Conservation (phyloP, 1,139 yeast genomes). For the Candida tunisiensis region DNA sequence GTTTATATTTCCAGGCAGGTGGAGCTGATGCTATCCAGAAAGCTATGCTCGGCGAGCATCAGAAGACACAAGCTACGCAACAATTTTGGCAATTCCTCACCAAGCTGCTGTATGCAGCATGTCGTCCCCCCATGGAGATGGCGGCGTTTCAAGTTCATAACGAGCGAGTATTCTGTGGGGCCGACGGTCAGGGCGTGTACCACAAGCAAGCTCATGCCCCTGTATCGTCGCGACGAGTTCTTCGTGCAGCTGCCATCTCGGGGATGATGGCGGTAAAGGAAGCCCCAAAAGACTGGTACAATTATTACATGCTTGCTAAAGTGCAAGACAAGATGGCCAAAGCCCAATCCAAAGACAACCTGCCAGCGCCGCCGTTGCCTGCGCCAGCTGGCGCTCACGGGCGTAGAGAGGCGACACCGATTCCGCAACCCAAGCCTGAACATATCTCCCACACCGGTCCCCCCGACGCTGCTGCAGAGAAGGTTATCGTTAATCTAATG, state of each 20-base stretch:
- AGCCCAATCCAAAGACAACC: too few relatives aligned
- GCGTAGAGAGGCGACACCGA: too few relatives aligned
- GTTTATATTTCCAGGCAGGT: constrained; percentile 21
- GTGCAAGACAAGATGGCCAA: constrained; percentile 30
- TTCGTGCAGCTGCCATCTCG: constrained; percentile 11
- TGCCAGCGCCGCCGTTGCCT: too few relatives aligned
- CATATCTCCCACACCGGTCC: too few relatives aligned
- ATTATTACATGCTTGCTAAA: constrained; percentile 42
- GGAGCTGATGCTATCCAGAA: background rate
- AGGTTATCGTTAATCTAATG: constrained; percentile 9
- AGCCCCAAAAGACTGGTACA: constrained; percentile 42
- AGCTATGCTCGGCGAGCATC: constrained; percentile 2
- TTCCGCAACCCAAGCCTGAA: too few relatives aligned
- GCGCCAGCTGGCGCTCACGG: too few relatives aligned
- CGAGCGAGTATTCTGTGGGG: too few relatives aligned
- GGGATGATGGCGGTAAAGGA: constrained; percentile 14
- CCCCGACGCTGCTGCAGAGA: background rate
- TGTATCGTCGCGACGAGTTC: constrained; percentile 8
- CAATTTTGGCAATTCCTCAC: constrained; percentile 42
- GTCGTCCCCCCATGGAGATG: constrained; percentile 42
- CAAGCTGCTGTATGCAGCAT: constrained; percentile 43
- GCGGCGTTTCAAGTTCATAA: too few relatives aligned
- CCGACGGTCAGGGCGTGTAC: constrained; percentile 9
- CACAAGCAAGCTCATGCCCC: constrained; percentile 12
- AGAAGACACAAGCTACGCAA: constrained; percentile 23